A percentile compares a stretch with the other conserved stretches of the same genome.
Conservation (phyloP, 768 basidiomycete species). For the Favolaschia claudopus region DNA sequence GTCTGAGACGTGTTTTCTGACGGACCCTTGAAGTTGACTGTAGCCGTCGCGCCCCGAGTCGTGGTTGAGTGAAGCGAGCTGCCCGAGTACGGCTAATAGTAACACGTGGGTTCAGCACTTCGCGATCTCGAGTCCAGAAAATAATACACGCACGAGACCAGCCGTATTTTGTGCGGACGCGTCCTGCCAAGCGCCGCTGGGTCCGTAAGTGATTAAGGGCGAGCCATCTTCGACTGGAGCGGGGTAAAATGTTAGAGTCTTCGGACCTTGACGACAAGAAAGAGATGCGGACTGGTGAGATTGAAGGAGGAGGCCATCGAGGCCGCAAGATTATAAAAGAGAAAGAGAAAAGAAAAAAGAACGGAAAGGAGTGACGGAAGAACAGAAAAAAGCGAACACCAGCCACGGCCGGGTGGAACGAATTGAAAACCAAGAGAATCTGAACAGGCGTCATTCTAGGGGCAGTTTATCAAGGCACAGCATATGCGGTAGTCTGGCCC, state of each 20-base stretch:
- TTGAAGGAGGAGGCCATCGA: constrained; percentile 56
- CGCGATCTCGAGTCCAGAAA: neutral
- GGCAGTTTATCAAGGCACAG: constrained; percentile 1
- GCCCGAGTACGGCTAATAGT: constrained; percentile 51
- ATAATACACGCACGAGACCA: constrained; percentile 42
- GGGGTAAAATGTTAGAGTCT: neutral
- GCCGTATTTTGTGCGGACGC: constrained; percentile 48
- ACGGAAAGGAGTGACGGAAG: constrained; percentile 14
- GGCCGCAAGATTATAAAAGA: constrained; percentile 37
- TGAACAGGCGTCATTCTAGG: constrained; percentile 7
- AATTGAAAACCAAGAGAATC: neutral
- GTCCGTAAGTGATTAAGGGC: constrained; percentile 59
- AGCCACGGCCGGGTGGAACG: constrained; percentile 22
- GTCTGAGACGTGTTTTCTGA: neutral
- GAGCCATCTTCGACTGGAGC: constrained; percentile 63
- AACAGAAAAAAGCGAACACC: constrained; percentile 26
- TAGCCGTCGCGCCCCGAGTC: constrained; percentile 54
- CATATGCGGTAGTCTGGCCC: no score
- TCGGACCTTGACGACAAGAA: neutral
- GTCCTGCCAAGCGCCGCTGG: constrained; percentile 59
- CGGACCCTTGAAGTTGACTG: constrained; percentile 58
- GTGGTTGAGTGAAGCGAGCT: constrained; percentile 53
- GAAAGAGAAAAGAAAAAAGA: constrained; percentile 27
- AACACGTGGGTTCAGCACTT: neutral
- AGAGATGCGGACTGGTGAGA: constrained; percentile 44